A percentile compares a stretch with the other conserved stretches of the same genome.
phyloP scores from a whole-genome alignment of 495 filamentous ascomycete genomes.

The Penicillium canescens region DNA sequence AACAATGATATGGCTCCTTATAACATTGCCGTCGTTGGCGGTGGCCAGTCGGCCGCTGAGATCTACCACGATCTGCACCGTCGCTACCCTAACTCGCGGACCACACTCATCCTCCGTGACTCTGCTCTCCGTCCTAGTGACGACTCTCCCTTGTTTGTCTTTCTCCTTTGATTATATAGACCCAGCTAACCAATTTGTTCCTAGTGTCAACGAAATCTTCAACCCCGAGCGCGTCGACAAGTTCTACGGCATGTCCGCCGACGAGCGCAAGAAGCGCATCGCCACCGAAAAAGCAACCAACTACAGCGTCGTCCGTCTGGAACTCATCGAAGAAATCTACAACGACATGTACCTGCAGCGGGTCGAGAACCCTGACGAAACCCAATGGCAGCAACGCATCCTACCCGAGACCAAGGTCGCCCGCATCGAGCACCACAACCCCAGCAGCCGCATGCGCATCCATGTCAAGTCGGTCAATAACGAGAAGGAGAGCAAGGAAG shows the following conservation, averaged over 20 bases:
- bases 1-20: constrained; percentile 56
- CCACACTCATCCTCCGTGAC: constrained; percentile 73
- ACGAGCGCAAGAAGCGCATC: constrained; percentile 63
- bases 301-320: constrained; percentile 87
- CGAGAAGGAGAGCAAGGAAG: constrained; percentile 47
- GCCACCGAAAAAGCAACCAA: constrained; percentile 75
- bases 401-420: constrained; percentile 63
- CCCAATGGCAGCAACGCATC: constrained; percentile 79
- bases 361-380: constrained; percentile 66
- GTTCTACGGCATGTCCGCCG: constrained; percentile 63
- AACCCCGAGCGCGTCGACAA: constrained; percentile 78
- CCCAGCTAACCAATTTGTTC: constrained; percentile 16
- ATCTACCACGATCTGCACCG: constrained; percentile 87
- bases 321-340: constrained; percentile 85
- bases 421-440: constrained; percentile 52
- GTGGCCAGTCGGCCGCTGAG: constrained; percentile 91
- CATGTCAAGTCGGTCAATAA: constrained; percentile 33
- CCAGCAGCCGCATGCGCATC: constrained; percentile 42
- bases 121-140: constrained; percentile 86
- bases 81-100: constrained; percentile 79
- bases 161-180: not conserved
- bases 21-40: constrained; percentile 80
- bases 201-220: constrained; percentile 94
- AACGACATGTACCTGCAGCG: constrained; percentile 81
- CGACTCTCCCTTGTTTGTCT: constrained; percentile 89